These are phyloP conservation scores for Colletotrichum spinosum DNA, from an alignment of 2,329 filamentous ascomycete species.

Conservation along the genomic window DNA sequence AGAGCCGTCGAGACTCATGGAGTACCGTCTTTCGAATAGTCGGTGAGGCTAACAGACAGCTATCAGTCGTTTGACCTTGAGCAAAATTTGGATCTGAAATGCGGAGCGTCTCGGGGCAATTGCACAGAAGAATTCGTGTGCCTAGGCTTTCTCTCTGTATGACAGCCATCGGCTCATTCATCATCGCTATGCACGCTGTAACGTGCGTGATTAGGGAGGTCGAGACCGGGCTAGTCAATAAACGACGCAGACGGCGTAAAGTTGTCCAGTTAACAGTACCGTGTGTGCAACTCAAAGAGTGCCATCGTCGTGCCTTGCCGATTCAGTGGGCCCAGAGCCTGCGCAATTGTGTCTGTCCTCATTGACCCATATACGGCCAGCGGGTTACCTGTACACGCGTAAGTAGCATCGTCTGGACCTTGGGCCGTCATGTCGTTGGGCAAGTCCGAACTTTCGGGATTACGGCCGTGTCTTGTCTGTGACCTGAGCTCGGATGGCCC, in stretches of 20 bases:
- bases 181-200: too few species aligned
- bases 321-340: not conserved
- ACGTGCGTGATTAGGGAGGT: too few species aligned
- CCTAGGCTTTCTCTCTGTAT: too few species aligned
- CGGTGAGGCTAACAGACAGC: conserved; percentile 29
- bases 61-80: not conserved
- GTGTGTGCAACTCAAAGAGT: conserved; percentile 5
- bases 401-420: conserved; percentile 5
- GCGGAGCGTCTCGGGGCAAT: too few species aligned
- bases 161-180: too few species aligned
- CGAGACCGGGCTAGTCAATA: too few species aligned
- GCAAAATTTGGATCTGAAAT: too few species aligned
- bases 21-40: conserved; percentile 8
- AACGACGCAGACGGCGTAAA: too few species aligned
- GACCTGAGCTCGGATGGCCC: conserved; percentile 21
- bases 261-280: not conserved
- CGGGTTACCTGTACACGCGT: not conserved
- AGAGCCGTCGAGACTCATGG: not conserved
- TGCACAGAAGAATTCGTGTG: too few species aligned
- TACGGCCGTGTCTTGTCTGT: conserved; percentile 4
- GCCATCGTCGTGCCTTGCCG: conserved; percentile 3
- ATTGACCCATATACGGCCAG: conserved; percentile 28
- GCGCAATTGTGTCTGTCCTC: not conserved
- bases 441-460: conserved; percentile 22
- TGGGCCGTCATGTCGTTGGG: conserved; percentile 12